Base-by-base conservation (phyloP, 1,139 yeast species). In the Suhomyces choctaworum region DNA sequence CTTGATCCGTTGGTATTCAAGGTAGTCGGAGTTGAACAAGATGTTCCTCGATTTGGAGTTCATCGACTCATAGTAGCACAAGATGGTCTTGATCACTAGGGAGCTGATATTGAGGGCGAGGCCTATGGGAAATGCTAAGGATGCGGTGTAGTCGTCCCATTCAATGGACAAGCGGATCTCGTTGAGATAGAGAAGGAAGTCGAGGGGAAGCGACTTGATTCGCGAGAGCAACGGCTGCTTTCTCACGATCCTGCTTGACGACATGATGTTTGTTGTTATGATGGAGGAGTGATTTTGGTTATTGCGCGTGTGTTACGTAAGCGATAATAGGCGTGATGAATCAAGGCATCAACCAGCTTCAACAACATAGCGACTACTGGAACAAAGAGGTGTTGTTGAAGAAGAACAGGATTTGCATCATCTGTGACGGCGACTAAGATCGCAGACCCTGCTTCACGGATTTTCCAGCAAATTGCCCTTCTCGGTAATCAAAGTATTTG, bases 71-170 rank as follows among this genome's bases (percentile, higher is more conserved):
- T 57, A 54, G 39, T 56, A 54, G 27, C 43, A 36, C 10, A 51
- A 34, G 13, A 55, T 36, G 25, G 52, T 48, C 29, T 53, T 47
- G 29, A 58, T 34, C 7, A 55, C 28, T 11, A 56, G 40, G 31
- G 52, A 59, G 7, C 48, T 11, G 3, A 47, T 27, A 4, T 58
- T 42, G 4, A 73, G 52, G 0, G 51, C 34, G n/a, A 60, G 54
- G 0, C 83, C 83, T 8, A 65, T 44, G 0, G 78, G 80, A 22
- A 69, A 45, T 0, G 78, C 80, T 7, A 72, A 45, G 1, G 71
- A 48, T 15, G 52, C 50, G 7, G 77, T 64, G 42, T 76, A 68
- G 2, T 68, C 63, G 46, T 82, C 88, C 89, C 89, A 82, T 40
- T 82, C 85, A 5, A 81, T 73, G 5, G 80, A 62, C 31, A 71